Base-by-base conservation (phyloP, 106 monocot species). In the Dioscorea dumetorum region DNA sequence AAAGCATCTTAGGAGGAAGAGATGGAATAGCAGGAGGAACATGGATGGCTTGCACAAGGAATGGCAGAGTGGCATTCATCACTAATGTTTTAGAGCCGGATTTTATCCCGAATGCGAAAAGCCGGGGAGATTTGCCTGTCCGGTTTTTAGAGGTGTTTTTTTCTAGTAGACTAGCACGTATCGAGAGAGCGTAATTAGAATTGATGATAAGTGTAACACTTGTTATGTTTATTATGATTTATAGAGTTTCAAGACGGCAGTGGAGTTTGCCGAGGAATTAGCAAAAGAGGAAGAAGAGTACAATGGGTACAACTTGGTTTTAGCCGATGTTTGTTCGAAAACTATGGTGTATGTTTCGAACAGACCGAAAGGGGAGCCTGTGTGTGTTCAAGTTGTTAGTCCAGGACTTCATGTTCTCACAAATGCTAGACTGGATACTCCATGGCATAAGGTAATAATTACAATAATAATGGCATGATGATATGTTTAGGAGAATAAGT, bases 61-160 rank as follows among this genome's bases (percentile, higher is more conserved):
- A 86, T 60, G 91, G 97, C 48, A 86, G 82, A 66, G 24, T 97
- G 53, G 86, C 97, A 35, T 97, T 92, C 50, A 74, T 92, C 12
- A 97, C 95, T 11, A 92, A 92, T 81, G 86, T 87, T 23, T 73
- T 91, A 60, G 97, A 92, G 53, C 87, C 87, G 20, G 70, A 86
- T 19, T 15, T 23, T 9, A 51, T 72, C 22, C 72, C 88, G 12
- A 24, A 19, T 41, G 80, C 86, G 2, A 79, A 75, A 56, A 78
- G 72, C 24, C 78, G 90, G 70, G 90, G 90, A 48, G 90, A 81
- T 48, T 62, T 86, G 52, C 80, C 90, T 12, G 63, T 86, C 69
- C 77, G 75, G 18, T 90, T 90, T 52, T 73, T 90, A 5, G 64
- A 90, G 85, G 89, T 90, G 66, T 0, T 50, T 8, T 53, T 17